A percentile compares a stretch with the other conserved stretches of the same genome.
Evolutionary conservation across 768 basidiomycete species (phyloP).

Genomic region (Stropharia rugosoannulata): DNA sequence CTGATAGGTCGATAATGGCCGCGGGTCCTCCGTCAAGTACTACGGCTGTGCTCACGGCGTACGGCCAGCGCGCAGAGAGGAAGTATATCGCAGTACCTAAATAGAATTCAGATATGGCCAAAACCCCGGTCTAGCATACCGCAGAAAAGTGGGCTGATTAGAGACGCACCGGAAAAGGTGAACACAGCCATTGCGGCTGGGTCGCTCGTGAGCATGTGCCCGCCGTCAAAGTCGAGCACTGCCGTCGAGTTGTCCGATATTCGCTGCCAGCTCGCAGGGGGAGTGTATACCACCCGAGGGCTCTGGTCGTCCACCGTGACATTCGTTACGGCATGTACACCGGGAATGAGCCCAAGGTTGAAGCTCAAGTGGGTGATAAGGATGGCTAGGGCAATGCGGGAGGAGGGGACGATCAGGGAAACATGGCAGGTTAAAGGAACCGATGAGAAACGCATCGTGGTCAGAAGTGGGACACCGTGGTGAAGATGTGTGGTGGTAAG

Average conservation of each 20-base stretch:
- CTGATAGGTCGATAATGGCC: slow-evolving; percentile 4
- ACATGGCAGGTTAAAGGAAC: too few relatives aligned
- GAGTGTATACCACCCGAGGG: slow-evolving; percentile 21
- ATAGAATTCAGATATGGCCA: not conserved
- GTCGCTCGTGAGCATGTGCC: slow-evolving; percentile 11
- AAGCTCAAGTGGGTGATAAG: not conserved
- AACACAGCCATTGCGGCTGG: slow-evolving; percentile 28
- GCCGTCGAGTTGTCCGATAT: slow-evolving; percentile 14
- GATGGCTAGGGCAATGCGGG: not conserved
- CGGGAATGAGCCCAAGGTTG: not conserved
- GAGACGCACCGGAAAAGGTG: slow-evolving; percentile 29
- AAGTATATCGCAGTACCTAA: slow-evolving; percentile 38
- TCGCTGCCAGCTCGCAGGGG: slow-evolving; percentile 15
- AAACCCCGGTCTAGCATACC: not conserved
- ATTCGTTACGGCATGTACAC: slow-evolving; percentile 20
- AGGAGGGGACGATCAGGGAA: not conserved
- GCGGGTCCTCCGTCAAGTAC: slow-evolving; percentile 23
- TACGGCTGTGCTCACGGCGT: slow-evolving; percentile 28
- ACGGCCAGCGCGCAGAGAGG: slow-evolving; percentile 39
- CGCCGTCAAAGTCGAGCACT: slow-evolving; percentile 22
- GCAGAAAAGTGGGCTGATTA: not conserved
- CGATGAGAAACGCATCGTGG: too few relatives aligned
- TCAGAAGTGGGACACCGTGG: not conserved
- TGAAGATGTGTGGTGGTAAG: not conserved
- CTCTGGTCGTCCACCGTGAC: slow-evolving; percentile 22